Conservation (phyloP, 2,329 filamentous ascomycete species). For the Penicillium sp. region DNA sequence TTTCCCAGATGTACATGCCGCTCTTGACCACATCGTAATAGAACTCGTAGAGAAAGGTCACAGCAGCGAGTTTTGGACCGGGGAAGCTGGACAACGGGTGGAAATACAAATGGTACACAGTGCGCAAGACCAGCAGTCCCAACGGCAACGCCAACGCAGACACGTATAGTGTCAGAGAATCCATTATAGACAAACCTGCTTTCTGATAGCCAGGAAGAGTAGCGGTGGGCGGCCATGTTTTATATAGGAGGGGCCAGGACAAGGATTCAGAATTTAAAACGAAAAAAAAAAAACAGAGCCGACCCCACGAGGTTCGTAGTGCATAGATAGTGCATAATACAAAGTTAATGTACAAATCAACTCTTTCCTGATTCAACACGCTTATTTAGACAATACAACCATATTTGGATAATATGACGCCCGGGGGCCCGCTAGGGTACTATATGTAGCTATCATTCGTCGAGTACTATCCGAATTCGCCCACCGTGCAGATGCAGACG, state of each 20-base stretch:
- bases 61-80: conserved; percentile 35
- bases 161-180: neutral
- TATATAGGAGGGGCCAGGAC: neutral
- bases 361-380: conserved; percentile 4
- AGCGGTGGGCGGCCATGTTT: neutral
- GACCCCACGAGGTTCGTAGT: conserved; percentile 1
- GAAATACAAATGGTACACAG: conserved; percentile 19
- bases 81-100: conserved; percentile 35
- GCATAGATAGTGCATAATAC: neutral
- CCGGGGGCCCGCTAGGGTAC: neutral
- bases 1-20: conserved; percentile 32
- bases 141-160: neutral
- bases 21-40: conserved; percentile 34
- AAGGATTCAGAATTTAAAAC: neutral
- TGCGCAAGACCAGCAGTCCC: conserved; percentile 5
- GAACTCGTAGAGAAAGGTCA: conserved; percentile 34
- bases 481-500: neutral
- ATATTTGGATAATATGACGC: neutral
- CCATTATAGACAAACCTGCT: conserved; percentile 2
- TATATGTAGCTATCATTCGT: neutral
- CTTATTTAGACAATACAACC: neutral
- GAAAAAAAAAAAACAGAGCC: neutral
- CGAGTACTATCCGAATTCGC: neutral
- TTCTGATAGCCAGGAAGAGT: neutral
- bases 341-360: neutral